Base-by-base conservation (phyloP, 345 rosid genomes). In the Salix viminalis region DNA sequence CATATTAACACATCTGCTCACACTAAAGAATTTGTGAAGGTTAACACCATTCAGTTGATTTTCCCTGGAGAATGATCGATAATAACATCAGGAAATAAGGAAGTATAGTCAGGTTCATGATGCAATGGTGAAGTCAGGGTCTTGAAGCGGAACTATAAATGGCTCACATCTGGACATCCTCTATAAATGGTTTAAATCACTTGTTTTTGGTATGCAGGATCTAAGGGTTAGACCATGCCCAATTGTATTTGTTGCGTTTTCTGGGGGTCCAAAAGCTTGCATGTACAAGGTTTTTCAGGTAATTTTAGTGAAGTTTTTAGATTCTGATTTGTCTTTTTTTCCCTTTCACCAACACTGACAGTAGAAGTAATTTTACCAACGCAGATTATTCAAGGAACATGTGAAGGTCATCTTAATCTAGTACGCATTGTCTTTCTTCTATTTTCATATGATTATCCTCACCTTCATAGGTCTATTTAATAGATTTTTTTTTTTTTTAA, bases 261-360 rank as follows among this genome's bases (percentile, higher is more conserved):
- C 98, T 79, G 98, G 94, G 2, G 92, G 92, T 85, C 79, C 97
- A 2, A 93, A 96, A 84, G 96, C 98, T 78, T 93, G 96, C 82
- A 84, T 92, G 98, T 88, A 90, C 87, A 92, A 96, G 87, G 91
- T 88, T 32, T 84, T 90, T 72, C 96, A 96, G 96, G 99, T 83
- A 83, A 67, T 28, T 54, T 66, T 41, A 32, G 23, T 50, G 68
- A 66, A 52, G 32, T 41, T 8, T 26, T 41, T 1, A 34, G 5
- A 32, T 37, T 2, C 48, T 67, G 4, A 37, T 30, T 34, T 36
- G 30, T 23, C 14, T 60, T 9, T 77, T 46, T 65, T 30, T 46
- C 48, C 67, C 72, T 32, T 15, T 16, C 37, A 37, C 75, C 23
- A 13, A 23, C 42, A 23, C 19, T 46, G 64, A 66, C 21, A 0